A percentile compares a stretch with the other conserved stretches of the same genome.
These are phyloP conservation scores for Pseudonitzschia pungens DNA, from an alignment of 108 stramenopile species.

Conservation along the genomic window DNA sequence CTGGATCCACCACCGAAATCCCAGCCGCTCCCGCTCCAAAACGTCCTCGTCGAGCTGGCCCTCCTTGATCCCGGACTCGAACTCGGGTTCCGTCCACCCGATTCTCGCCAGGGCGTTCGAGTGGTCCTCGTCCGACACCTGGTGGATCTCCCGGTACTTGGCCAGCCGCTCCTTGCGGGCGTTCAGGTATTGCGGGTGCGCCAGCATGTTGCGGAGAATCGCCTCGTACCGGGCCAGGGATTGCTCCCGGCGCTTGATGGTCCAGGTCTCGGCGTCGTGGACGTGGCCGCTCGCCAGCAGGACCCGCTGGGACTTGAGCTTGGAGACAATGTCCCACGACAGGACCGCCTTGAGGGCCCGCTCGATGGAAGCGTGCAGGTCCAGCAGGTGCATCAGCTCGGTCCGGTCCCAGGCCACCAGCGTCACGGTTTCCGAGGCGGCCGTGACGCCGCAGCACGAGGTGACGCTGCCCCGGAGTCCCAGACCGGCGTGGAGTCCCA, in stretches of 20 bases:
- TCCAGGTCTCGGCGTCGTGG: conserved; percentile 69
- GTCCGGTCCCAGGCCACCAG: conserved; percentile 67
- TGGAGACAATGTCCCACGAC: conserved; percentile 87
- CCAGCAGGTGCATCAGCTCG: conserved; percentile 63
- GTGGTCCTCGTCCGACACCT: conserved; percentile 69
- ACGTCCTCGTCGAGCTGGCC: conserved; percentile 10
- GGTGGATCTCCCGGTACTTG: conserved; percentile 81
- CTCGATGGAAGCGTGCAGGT: conserved; percentile 46
- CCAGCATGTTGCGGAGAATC: conserved; percentile 65
- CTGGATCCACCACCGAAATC: background rate
- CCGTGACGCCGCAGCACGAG: conserved; percentile 69
- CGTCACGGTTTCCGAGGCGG: conserved; percentile 32
- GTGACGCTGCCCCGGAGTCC: conserved; percentile 62
- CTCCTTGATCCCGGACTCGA: conserved; percentile 39
- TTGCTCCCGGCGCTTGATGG: conserved; percentile 74
- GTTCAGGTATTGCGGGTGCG: conserved; percentile 49
- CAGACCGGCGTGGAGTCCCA: conserved; percentile 81
- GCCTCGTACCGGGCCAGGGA: conserved; percentile 65
- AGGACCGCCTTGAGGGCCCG: conserved; percentile 68
- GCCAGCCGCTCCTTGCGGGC: conserved; percentile 53
- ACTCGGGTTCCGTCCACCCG: conserved; percentile 79
- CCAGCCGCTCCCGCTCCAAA: background rate
- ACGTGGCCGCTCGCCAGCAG: conserved; percentile 51
- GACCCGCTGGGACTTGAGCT: conserved; percentile 73
- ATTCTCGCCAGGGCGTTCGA: conserved; percentile 41